Conservation (phyloP, 192 early-diverging fungal genomes). For the Backusella sp. region DNA sequence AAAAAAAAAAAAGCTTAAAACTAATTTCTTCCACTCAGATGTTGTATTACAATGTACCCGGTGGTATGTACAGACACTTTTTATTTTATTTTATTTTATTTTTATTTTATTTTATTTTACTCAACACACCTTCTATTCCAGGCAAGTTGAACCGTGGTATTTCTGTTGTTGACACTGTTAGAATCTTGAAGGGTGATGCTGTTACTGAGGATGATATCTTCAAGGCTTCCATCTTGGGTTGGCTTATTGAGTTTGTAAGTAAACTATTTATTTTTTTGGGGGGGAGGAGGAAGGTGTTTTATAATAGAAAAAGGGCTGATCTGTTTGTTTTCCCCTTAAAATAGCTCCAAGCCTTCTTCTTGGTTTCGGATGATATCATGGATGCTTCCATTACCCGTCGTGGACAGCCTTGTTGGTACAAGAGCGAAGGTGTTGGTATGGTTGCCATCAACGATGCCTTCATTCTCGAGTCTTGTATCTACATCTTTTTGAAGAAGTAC, state of each 20-base stretch:
- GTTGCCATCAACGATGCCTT: constrained; percentile 97
- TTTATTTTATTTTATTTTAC: not conserved
- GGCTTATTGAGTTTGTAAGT: constrained; percentile 90
- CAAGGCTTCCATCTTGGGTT: constrained; percentile 89
- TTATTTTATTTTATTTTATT: not conserved
- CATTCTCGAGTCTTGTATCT: constrained; percentile 90
- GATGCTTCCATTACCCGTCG: constrained; percentile 93
- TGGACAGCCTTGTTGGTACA: constrained; percentile 98
- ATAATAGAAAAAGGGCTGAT: not conserved
- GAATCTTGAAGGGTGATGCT: constrained; percentile 71
- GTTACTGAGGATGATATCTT: constrained; percentile 80
- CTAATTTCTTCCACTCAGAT: constrained; percentile 29
- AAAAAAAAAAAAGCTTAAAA: constrained; percentile 26
- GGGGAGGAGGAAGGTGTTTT: not conserved
- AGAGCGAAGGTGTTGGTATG: constrained; percentile 75
- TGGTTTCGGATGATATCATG: constrained; percentile 99
- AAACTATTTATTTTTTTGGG: not conserved
- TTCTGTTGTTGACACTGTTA: constrained; percentile 88
- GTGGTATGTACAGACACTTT: constrained; percentile 43
- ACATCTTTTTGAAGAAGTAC: constrained; percentile 93
- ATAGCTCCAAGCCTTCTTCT: constrained; percentile 97
- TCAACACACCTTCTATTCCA: constrained; percentile 11
- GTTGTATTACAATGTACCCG: constrained; percentile 57
- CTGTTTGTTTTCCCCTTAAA: constrained; percentile 13
- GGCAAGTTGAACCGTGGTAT: constrained; percentile 99